These are phyloP conservation scores for Ophiorrhiza pumila DNA, from an alignment of 257 asterid species.

Conservation along the genomic window DNA sequence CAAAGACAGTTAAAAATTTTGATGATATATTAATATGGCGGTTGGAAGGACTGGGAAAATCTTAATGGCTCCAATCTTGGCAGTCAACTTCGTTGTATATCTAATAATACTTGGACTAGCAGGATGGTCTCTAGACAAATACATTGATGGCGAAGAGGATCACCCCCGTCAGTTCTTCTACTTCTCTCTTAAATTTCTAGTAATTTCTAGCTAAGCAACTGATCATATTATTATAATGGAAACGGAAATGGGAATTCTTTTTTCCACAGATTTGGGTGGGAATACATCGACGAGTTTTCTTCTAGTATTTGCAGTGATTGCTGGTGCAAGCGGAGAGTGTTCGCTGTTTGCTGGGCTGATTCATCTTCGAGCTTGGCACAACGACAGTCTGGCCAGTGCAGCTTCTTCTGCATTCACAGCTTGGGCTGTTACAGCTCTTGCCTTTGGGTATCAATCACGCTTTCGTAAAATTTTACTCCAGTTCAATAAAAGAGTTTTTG, in stretches of 20 bases:
- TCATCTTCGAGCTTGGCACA: slow-evolving; percentile 55
- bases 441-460: slow-evolving; percentile 52
- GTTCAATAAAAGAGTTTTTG: too few species aligned
- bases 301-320: slow-evolving; percentile 50
- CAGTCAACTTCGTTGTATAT: slow-evolving; percentile 57
- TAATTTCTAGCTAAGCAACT: neutral
- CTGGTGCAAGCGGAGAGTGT: slow-evolving; percentile 55
- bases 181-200: neutral
- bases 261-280: slow-evolving; percentile 66
- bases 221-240: too few species aligned
- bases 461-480: neutral
- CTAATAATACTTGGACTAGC: slow-evolving; percentile 58
- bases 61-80: slow-evolving; percentile 56
- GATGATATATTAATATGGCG: slow-evolving; percentile 48
- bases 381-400: slow-evolving; percentile 50
- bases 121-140: slow-evolving; percentile 74
- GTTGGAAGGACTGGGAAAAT: slow-evolving; percentile 55
- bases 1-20: neutral
- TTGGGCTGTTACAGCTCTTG: slow-evolving; percentile 55
- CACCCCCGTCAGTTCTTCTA: slow-evolving; percentile 52
- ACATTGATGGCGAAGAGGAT: slow-evolving; percentile 76
- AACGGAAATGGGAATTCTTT: too few species aligned
- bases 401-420: slow-evolving; percentile 50
- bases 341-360: slow-evolving; percentile 43
- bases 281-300: slow-evolving; percentile 64